Base-by-base conservation (phyloP, 1,139 yeast genomes). In the Kodamaea suecica region DNA sequence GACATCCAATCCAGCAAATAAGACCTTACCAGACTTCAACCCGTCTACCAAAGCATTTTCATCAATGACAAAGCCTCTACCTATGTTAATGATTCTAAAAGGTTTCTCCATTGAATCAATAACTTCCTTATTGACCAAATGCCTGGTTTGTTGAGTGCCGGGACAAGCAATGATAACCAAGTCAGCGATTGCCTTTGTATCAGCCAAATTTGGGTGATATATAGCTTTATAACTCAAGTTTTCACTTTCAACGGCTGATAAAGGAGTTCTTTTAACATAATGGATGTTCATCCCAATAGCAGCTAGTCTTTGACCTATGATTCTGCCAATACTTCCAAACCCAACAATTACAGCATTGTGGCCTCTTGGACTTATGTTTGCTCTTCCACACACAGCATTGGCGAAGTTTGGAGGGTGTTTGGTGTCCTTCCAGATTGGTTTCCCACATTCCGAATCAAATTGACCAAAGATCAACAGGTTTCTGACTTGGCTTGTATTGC, bases 1-100 rank as follows among this genome's bases (percentile, higher is more conserved):
- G 4, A 87, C 96, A 50, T 87, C 96, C 30, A 86, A 62, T 0
- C 95, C 97, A 11, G 82, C 92, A 50, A 81, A 76, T 15, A 72
- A 58, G 3, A 88, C 70, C 40, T 82, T 78, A 1, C 94, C 95
- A 3, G 68, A 53, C 43, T 79, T 70, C 40, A 88, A 66, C 0
- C 87, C 95, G 7, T 64, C 67, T 2, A 85, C 74, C 33, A 88
- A 64, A 1, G 82, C 95, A 14, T 70, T 67, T 49, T 85, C 95
- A 50, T 87, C 83, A 39, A 88, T 68, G 20, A 86, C 76, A 4
- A 72, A 55, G 1, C 94, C 94, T 44, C 94, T 70, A 1, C 95
- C 95, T 23, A 84, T 79, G 53, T 87, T 87, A 38, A 87, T 80
- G 23, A 87, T 64, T 43, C 86, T 66, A 12, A 81, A 70, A 2